A percentile compares a stretch with the other conserved stretches of the same genome.
These are phyloP conservation scores for Orobanche coerulescens DNA, from an alignment of 257 asterid genomes.

Conservation along the genomic window DNA sequence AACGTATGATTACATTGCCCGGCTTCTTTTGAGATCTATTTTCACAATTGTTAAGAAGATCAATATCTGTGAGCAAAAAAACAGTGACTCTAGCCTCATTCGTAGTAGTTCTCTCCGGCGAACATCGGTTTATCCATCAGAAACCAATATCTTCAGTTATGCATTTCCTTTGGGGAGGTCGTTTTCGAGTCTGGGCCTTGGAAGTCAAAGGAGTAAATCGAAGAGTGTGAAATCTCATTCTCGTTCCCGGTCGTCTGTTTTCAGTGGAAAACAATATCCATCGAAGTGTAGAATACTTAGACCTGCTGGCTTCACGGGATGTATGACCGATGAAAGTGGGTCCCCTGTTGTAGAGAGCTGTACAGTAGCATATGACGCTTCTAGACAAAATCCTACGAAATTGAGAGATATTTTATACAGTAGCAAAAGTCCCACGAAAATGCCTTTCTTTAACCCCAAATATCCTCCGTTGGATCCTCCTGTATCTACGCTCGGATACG, in stretches of 20 bases:
- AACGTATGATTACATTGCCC: slow-evolving; percentile 55
- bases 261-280: slow-evolving; percentile 34
- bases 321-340: slow-evolving; percentile 58
- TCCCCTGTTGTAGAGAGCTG: slow-evolving; percentile 54
- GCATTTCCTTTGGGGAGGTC: slow-evolving; percentile 57
- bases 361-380: slow-evolving; percentile 28
- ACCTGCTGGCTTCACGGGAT: slow-evolving; percentile 56
- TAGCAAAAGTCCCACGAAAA: slow-evolving; percentile 21
- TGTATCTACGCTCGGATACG: slow-evolving; percentile 58
- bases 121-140: slow-evolving; percentile 31
- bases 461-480: slow-evolving; percentile 32
- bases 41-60: slow-evolving; percentile 57
- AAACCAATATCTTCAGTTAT: slow-evolving; percentile 32
- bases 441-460: slow-evolving; percentile 34
- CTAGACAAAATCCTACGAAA: slow-evolving; percentile 19
- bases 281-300: slow-evolving; percentile 39
- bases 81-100: slow-evolving; percentile 29
- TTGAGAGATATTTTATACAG: slow-evolving; percentile 15
- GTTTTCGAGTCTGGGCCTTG: slow-evolving; percentile 56
- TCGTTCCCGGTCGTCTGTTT: slow-evolving; percentile 36
- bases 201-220: slow-evolving; percentile 35
- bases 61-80: slow-evolving; percentile 35
- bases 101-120: slow-evolving; percentile 48
- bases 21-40: slow-evolving; percentile 60
- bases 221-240: slow-evolving; percentile 33